Conservation (phyloP, 1,284 basidiomycete species). For the Trametes hirsuta region DNA sequence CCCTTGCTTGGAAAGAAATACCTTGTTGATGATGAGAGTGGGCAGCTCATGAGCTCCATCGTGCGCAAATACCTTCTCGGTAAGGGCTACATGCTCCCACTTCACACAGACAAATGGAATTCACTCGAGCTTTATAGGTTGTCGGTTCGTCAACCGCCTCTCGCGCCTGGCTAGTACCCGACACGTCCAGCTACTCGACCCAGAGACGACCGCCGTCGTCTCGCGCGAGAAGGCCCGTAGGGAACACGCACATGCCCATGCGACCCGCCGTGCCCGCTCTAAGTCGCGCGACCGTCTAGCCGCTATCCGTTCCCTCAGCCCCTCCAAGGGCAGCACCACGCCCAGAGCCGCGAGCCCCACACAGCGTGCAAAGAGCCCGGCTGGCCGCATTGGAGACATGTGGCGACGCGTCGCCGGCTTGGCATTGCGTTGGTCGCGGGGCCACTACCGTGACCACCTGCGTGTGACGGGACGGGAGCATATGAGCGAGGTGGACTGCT, state of each 20-base stretch:
- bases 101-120: too few species aligned
- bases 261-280: constrained; percentile 20
- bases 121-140: constrained; percentile 44
- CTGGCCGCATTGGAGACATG: constrained; percentile 38
- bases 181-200: constrained; percentile 39
- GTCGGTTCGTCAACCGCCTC: constrained; percentile 69
- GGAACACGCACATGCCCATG: constrained; percentile 29
- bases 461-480: constrained; percentile 68
- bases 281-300: constrained; percentile 21
- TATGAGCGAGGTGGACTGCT: constrained; percentile 78
- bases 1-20: constrained; percentile 69
- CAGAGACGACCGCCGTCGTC: constrained; percentile 47
- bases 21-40: constrained; percentile 85
- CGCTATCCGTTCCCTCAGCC: constrained; percentile 18
- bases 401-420: constrained; percentile 54
- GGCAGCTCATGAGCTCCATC: constrained; percentile 80
- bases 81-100: constrained; percentile 36
- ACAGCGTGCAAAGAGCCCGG: constrained; percentile 15
- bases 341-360: constrained; percentile 12
- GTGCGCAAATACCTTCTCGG: constrained; percentile 88
- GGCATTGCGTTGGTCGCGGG: constrained; percentile 52
- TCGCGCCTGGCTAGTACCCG: constrained; percentile 40
- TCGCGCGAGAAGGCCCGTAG: constrained; percentile 43
- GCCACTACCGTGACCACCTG: constrained; percentile 64
- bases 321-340: constrained; percentile 14